Evolutionary conservation across 306 rosid species (phyloP).

Genomic region (Pachyrhizus erosus): DNA sequence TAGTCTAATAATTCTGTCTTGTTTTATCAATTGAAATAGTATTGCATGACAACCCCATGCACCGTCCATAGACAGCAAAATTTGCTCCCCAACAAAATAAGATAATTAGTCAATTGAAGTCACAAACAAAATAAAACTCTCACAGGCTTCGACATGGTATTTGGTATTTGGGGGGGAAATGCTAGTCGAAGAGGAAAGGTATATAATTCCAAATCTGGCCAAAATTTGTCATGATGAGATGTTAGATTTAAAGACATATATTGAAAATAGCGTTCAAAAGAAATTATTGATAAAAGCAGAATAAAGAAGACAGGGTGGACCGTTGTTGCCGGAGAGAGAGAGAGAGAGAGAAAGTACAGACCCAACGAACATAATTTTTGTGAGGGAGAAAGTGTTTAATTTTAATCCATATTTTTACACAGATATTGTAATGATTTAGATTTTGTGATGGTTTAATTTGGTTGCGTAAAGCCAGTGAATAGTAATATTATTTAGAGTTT

Average conservation of each 20-base stretch:
- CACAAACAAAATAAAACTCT: not conserved
- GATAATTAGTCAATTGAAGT: not conserved
- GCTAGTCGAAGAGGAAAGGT: not conserved
- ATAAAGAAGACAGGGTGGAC: not conserved
- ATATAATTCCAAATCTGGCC: not conserved
- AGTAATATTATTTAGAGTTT: too few relatives aligned
- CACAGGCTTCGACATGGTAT: not conserved
- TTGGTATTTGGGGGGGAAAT: not conserved
- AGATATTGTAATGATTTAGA: too few relatives aligned
- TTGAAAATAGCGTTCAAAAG: not conserved
- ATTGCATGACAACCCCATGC: not conserved
- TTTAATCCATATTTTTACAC: too few relatives aligned
- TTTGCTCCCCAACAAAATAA: not conserved
- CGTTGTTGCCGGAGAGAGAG: not conserved
- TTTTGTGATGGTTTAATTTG: too few relatives aligned
- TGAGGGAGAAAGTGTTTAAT: too few relatives aligned
- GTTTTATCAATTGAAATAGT: not conserved
- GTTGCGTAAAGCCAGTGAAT: too few relatives aligned
- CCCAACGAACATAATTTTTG: not conserved
- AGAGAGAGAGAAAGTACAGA: not conserved
- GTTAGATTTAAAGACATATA: not conserved
- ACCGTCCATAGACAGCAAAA: not conserved
- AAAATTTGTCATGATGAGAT: not conserved
- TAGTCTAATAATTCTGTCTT: not conserved
- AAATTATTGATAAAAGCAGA: not conserved